A percentile compares a stretch with the other conserved stretches of the same genome.
phyloP scores from a whole-genome alignment of 2,329 filamentous ascomycete species.

The Claviceps capensis region DNA sequence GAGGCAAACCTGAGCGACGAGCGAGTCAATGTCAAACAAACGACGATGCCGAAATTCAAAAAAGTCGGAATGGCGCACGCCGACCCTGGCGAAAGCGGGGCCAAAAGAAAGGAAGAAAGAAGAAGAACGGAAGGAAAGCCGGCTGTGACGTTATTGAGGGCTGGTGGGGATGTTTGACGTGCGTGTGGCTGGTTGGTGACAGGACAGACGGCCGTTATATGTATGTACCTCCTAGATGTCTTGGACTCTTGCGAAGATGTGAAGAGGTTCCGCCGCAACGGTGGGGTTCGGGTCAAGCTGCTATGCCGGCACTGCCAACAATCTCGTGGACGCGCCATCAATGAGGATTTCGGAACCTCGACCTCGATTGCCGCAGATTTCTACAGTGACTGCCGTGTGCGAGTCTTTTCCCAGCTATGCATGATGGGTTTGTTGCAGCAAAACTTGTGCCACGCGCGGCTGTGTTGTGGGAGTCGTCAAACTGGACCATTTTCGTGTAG shows the following conservation, averaged over 20 bases:
- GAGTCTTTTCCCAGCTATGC: background rate
- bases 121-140: too few species aligned
- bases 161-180: too few species aligned
- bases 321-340: background rate
- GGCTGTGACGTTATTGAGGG: too few species aligned
- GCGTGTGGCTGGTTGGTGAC: too few species aligned
- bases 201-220: too few species aligned
- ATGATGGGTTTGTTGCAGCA: background rate
- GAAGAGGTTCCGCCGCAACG: background rate
- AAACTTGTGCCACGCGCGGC: background rate
- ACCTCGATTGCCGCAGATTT: background rate
- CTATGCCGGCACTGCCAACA: background rate
- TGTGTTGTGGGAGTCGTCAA: background rate
- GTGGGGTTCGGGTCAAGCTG: background rate
- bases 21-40: too few species aligned
- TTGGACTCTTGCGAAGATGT: background rate
- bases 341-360: background rate
- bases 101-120: too few species aligned
- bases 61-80: too few species aligned
- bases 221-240: background rate
- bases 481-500: too few species aligned
- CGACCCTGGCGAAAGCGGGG: too few species aligned
- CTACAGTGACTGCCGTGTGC: background rate
- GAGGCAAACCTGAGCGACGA: too few species aligned
- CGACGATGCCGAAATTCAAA: too few species aligned